These are phyloP conservation scores for Beauveria australis DNA, from an alignment of 2,329 filamentous ascomycete species.

Conservation along the genomic window DNA sequence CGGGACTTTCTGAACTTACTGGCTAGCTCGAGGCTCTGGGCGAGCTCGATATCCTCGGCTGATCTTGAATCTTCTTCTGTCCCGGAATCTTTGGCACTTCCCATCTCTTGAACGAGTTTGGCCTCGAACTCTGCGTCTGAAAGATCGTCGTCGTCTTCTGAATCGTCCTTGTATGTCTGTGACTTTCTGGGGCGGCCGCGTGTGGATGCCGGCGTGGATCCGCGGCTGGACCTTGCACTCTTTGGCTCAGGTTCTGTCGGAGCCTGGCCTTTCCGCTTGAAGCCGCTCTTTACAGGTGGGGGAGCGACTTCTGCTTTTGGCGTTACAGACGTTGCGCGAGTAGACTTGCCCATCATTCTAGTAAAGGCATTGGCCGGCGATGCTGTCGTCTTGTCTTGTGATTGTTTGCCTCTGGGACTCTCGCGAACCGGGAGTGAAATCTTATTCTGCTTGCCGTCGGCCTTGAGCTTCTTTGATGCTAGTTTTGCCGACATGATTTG, in stretches of 20 bases:
- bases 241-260: conserved; percentile 44
- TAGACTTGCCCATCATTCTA: conserved; percentile 36
- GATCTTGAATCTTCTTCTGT: conserved; percentile 26
- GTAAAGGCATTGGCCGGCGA: conserved; percentile 39
- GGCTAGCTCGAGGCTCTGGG: conserved; percentile 64
- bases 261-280: conserved; percentile 25
- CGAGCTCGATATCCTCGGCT: conserved; percentile 55
- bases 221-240: conserved; percentile 64
- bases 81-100: conserved; percentile 30
- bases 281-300: conserved; percentile 15
- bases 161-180: conserved; percentile 44
- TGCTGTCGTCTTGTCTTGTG: conserved; percentile 14
- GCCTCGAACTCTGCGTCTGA: conserved; percentile 81
- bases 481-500: conserved; percentile 36
- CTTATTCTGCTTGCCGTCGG: conserved; percentile 15
- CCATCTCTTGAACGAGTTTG: conserved; percentile 59
- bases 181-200: conserved; percentile 44
- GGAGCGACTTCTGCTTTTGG: conserved; percentile 11
- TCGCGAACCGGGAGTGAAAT: conserved; percentile 27
- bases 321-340: conserved; percentile 18
- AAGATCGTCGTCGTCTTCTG: conserved; percentile 53
- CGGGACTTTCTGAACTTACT: conserved; percentile 42
- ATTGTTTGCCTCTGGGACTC: conserved; percentile 26
- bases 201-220: conserved; percentile 60
- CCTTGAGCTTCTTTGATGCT: conserved; percentile 9